Base-by-base conservation (phyloP, 2,329 filamentous ascomycete genomes). In the Aspergillus awamori region DNA sequence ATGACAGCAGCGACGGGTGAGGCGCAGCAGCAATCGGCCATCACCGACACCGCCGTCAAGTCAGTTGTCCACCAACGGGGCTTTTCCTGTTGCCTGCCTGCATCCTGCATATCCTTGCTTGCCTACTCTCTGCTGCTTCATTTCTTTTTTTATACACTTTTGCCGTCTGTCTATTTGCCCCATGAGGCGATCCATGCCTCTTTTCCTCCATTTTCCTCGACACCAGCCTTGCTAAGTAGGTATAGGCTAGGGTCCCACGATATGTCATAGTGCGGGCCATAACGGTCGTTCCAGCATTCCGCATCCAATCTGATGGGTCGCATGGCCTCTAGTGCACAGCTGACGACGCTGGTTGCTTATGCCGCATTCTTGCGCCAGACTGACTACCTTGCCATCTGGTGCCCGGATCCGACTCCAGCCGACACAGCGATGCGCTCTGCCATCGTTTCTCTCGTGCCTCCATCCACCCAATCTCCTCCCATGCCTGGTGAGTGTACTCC, bases 21-120 rank as follows among this genome's bases (percentile, higher is more conserved):
- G 62, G 62, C 62, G 62, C 59, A 61, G 62, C 59, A 61, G 61
- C 56, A 56, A 41, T 53, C 60, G 57, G 60, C 36, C 53, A 63
- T 60, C 58, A 47, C 62, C 59, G 61, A 63, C 38, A 33, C 48
- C 39, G 43, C 51, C 13, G 49, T 56, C 43, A 26, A 10, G 41
- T 20, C 41, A 39, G 15, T 43, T 13, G n/a, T 36, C 17, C 30
- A 45, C 17, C 24, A 26, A 28, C 33, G 20, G 20, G 24, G 17
- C 39, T 45, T 54, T 48, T 45, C 52, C 43, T 45, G 28, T 48
- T 45, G 38, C 39, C 38, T 58, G 26, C 53, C 38, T 45, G 49
- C 48, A 20, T 52, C 24, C 45, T 56, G 39, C 41, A 56, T 33
- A 41, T 45, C 17, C 39, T 56, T 45, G 39, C 39, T 56, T 45